Evolutionary conservation across 2,329 filamentous ascomycete species (phyloP), one percentile per base, ranked within the genome.

Genomic region (Teratosphaeria gauchensis): DNA sequence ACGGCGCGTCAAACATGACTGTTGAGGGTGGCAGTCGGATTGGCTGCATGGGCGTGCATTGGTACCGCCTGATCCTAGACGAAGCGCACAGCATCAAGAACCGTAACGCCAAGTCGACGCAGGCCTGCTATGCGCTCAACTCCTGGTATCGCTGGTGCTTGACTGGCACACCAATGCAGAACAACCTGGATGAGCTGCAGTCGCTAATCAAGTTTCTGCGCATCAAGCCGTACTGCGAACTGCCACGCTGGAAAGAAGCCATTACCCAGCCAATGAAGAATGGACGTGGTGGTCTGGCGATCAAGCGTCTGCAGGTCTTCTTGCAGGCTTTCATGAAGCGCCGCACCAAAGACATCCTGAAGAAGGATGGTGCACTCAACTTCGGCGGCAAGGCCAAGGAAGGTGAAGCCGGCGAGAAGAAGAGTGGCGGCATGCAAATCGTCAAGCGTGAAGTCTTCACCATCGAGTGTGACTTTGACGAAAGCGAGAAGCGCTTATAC

Each of bases 81-180:
- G 94, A 99, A 76, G 94, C 94, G 1, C 94, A 99, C 73, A 95
- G 89, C 1, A 96, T 99, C 81, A 99, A 99, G 77, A 99, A 99
- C 71, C 87, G 92, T 63, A 96, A 95, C 65, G 91, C 94, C 24
- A 99, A 99, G 75, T 87, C 90, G 48, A 96, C 92, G 1, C 91
- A 96, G 72, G 92, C 94, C 1, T 94, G 89, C 64, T 99, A 87
- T 70, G 89, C 89, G 1, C 76, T 99, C 33, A 80, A 87, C 32
- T 86, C 90, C 21, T 88, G 94, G 71, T 97, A 96, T 68, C 83
- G 94, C 61, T 99, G 94, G 94, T 97, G 94, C 70, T 76, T 99
- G 62, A 96, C 92, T 0, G 94, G 94, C 56, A 99, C 94, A 1
- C 94, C 94, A 0, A 91, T 99, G 87, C 94, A 99, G 71, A 99